phyloP scores from a whole-genome alignment of 2,329 filamentous ascomycete species.

The Penicillium nordicum region DNA sequence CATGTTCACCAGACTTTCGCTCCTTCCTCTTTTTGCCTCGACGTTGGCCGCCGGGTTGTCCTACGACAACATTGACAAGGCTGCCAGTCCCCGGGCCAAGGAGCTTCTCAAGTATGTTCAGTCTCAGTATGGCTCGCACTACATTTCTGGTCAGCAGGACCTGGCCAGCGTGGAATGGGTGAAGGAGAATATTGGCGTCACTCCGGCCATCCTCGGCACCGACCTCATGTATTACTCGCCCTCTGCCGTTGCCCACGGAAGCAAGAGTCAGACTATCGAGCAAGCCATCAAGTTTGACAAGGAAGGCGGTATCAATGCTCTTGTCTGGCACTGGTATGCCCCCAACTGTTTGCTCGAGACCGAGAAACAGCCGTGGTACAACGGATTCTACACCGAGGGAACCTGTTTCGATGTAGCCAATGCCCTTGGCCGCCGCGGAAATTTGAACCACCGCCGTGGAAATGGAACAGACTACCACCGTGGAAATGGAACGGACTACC shows the following conservation, averaged over 20 bases:
- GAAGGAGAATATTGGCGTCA: background rate
- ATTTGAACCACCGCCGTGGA: background rate
- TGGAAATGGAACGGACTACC: background rate
- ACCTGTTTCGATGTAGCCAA: background rate
- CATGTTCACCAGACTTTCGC: background rate
- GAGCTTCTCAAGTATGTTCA: background rate
- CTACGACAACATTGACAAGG: background rate
- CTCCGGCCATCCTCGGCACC: background rate
- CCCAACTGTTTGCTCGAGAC: background rate
- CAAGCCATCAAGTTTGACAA: background rate
- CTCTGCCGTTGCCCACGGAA: background rate
- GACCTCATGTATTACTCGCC: background rate
- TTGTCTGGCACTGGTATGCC: background rate
- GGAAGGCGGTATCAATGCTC: background rate
- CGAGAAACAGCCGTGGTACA: background rate
- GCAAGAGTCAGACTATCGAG: background rate
- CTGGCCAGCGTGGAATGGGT: background rate
- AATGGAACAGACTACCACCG: background rate
- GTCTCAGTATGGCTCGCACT: background rate
- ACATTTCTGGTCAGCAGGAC: background rate
- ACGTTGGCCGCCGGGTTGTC: background rate
- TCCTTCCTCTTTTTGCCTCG: background rate
- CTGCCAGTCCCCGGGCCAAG: background rate
- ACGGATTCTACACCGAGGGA: background rate
- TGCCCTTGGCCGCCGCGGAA: background rate